Base-by-base conservation (phyloP, 495 filamentous ascomycete species). In the Opeltia flavorubescens region DNA sequence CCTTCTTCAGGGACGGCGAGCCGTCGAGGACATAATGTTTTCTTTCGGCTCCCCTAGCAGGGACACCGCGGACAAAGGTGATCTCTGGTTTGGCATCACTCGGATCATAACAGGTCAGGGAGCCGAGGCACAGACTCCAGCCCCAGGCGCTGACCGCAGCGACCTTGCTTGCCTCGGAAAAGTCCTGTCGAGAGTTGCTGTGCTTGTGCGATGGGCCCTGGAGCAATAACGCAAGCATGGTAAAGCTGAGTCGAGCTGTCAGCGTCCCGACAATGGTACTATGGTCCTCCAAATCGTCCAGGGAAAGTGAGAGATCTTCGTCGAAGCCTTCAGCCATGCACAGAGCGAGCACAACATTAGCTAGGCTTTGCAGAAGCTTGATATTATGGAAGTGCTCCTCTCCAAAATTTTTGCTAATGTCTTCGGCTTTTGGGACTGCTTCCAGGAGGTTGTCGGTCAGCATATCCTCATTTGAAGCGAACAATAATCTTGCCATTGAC, bases 111-210 rank as follows among this genome's bases (percentile, higher is more conserved):
- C 13, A 5, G 2, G 29, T 21, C 12, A 46, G 11, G 12, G 44
- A 46, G 29, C 44, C 29, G n/a, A 35, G 20, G 35, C 44, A 46
- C 4, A 33, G 15, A 15, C 44, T 34, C 44, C 44, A 46, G n/a
- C 44, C 44, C 28, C 26, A 46, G 25, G 44, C 28, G 24, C 44
- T 46, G 44, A 35, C 21, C 4, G 35, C 44, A 9, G 44, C 26
- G 5, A 21, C 24, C 17, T 24, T 35, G 3, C 2, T n/a, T 2
- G 13, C n/a, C 9, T 23, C 44, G 13, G 15, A 8, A 46, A 5
- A 4, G 15, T n/a, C 23, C 23, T 8, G 18, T 18, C 36, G 5
- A 5, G 6, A 31, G 6, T 17, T 7, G n/a, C 18, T 7, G 5
- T n/a, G 13, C 8, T 7, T 40, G 20, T 40, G 20, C 39, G 15